phyloP scores from a whole-genome alignment of 345 rosid species.

The Ceriops tagal region DNA sequence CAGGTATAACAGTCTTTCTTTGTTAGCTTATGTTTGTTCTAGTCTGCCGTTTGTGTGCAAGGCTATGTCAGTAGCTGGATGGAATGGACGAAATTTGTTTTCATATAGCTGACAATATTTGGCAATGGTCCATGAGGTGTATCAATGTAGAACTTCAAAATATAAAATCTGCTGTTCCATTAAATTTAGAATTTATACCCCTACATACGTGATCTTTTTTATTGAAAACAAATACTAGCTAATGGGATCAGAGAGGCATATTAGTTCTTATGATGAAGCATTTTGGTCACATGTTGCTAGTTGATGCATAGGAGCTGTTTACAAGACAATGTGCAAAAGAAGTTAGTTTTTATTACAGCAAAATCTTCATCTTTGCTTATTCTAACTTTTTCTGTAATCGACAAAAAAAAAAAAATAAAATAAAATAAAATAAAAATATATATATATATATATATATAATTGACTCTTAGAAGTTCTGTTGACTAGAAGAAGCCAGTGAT shows the following conservation, averaged over 20 bases:
- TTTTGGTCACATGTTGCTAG: neutral
- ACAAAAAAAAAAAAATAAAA: no score
- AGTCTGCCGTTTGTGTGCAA: neutral
- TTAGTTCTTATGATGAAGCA: neutral
- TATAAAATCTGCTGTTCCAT: neutral
- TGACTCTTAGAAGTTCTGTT: no score
- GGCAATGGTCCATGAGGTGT: neutral
- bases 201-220: neutral
- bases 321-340: neutral
- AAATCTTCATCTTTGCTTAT: no score
- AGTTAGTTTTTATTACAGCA: no score
- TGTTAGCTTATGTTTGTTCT: constrained; percentile 3
- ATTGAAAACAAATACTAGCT: neutral
- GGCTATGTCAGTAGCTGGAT: neutral
- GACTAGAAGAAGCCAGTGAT: no score
- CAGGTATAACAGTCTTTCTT: constrained; percentile 42
- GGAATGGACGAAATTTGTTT: neutral
- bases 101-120: constrained; percentile 4
- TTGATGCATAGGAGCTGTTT: neutral
- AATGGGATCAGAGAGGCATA: neutral
- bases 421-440: no score
- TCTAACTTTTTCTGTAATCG: no score
- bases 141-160: neutral
- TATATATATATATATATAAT: no score
- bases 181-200: neutral